These are phyloP conservation scores for Crithidia mellificae DNA, from an alignment of 208 protist species.

Conservation along the genomic window DNA sequence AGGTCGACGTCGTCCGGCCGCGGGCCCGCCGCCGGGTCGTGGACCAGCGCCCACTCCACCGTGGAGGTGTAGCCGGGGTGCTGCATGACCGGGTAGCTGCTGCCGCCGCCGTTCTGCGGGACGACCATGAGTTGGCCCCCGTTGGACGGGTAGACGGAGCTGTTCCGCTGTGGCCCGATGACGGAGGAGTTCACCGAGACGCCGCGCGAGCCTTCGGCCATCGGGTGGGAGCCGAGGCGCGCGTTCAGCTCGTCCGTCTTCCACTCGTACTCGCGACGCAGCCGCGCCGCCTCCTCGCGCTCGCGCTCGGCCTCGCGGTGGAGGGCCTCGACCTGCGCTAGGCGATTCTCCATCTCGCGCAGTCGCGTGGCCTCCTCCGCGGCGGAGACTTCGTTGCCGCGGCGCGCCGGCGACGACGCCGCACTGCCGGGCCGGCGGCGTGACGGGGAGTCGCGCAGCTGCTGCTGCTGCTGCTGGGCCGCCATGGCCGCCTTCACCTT, in stretches of 20 bases:
- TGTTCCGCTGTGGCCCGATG: constrained; percentile 14
- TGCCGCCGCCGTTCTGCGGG: constrained; percentile 23
- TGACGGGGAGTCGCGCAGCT: constrained; percentile 1
- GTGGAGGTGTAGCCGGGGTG: background rate
- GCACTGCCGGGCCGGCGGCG: constrained; percentile 20
- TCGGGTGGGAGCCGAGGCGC: constrained; percentile 10
- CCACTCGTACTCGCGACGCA: constrained; percentile 68
- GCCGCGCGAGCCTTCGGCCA: constrained; percentile 29
- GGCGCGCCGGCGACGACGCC: constrained; percentile 25
- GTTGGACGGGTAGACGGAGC: constrained; percentile 9
- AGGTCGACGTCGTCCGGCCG: constrained; percentile 52
- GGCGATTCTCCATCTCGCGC: constrained; percentile 72
- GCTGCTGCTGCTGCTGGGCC: constrained; percentile 15
- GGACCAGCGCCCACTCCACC: constrained; percentile 21
- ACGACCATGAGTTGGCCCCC: constrained; percentile 33
- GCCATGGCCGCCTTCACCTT: constrained; percentile 45
- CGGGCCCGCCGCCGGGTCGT: constrained; percentile 23
- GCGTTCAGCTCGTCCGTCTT: constrained; percentile 43
- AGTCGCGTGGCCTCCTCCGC: constrained; percentile 51
- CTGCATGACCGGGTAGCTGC: constrained; percentile 15
- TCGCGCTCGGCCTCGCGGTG: constrained; percentile 67
- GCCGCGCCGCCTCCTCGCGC: constrained; percentile 51
- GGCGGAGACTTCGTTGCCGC: constrained; percentile 16
- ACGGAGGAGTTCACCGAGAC: constrained; percentile 40
- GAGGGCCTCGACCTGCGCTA: constrained; percentile 68